A percentile compares a stretch with the other conserved stretches of the same genome.
Evolutionary conservation across 257 asterid species (phyloP).

Genomic region (Solanum ossicruentum): DNA sequence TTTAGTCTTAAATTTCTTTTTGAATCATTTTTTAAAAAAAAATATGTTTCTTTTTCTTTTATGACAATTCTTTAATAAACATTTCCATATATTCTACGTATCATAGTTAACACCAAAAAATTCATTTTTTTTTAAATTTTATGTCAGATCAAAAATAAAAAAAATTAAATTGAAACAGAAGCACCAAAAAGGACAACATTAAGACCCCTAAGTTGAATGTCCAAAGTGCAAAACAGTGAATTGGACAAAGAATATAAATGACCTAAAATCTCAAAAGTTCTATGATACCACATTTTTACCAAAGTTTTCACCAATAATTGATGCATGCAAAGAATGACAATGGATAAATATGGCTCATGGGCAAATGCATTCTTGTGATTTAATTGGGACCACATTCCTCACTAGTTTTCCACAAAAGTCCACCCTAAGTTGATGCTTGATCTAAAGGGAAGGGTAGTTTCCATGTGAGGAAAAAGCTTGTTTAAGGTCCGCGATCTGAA

Average conservation of each 20-base stretch:
- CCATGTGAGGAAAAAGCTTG: background rate
- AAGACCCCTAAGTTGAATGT: background rate
- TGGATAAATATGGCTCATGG: background rate
- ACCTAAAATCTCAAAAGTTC: background rate
- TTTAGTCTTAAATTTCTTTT: too few relatives aligned
- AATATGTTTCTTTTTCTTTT: too few relatives aligned
- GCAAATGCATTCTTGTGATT: background rate
- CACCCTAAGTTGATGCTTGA: background rate
- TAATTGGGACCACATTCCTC: background rate
- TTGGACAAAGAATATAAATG: background rate
- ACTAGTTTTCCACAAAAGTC: background rate
- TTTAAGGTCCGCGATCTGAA: background rate
- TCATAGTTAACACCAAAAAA: too few relatives aligned
- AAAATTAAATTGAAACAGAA: too few relatives aligned
- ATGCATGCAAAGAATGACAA: background rate
- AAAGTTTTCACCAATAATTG: background rate
- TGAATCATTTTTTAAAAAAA: too few relatives aligned
- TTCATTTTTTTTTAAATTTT: too few relatives aligned
- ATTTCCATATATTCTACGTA: too few relatives aligned
- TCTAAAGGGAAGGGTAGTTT: background rate
- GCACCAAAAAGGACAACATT: too few relatives aligned
- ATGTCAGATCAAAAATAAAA: too few relatives aligned
- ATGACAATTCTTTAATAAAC: too few relatives aligned
- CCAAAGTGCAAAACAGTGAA: background rate
- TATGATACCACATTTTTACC: background rate